Percentiles rank a stretch among this genome's conserved stretches.
phyloP scores from a whole-genome alignment of 306 rosid genomes.

The Aeschynomene evenia region DNA sequence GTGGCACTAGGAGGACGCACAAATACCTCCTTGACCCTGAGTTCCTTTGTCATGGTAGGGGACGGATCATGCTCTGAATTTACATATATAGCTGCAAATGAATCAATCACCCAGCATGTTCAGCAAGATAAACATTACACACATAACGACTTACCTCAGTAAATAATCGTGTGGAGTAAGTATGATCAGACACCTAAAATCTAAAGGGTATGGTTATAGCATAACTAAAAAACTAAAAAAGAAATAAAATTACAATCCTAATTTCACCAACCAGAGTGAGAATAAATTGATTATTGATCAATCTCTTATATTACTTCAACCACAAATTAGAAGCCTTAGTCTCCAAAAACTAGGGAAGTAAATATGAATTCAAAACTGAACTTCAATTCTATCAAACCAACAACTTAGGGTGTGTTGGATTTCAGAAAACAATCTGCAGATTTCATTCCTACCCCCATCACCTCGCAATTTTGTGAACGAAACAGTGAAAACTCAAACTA shows the following conservation, averaged over 20 bases:
- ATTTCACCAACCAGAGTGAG: conserved; percentile 13
- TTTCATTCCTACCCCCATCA: too few relatives aligned
- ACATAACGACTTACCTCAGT: not conserved
- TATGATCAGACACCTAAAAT: not conserved
- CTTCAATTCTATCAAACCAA: not conserved
- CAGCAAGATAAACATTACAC: not conserved
- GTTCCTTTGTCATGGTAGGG: conserved; percentile 23
- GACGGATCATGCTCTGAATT: conserved; percentile 39
- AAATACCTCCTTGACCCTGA: conserved; percentile 56
- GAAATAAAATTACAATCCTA: not conserved
- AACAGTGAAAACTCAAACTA: too few relatives aligned
- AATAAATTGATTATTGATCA: not conserved
- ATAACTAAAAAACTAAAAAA: not conserved
- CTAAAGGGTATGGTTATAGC: not conserved
- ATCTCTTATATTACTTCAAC: not conserved
- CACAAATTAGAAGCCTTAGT: not conserved
- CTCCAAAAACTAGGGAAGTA: not conserved
- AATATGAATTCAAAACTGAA: conserved; percentile 3
- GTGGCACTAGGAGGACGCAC: conserved; percentile 77
- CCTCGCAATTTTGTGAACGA: too few relatives aligned
- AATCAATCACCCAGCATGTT: conserved; percentile 21
- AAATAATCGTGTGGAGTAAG: not conserved
- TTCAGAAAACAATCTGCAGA: too few relatives aligned
- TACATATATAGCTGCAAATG: conserved; percentile 56
- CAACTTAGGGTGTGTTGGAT: too few relatives aligned